Evolutionary conservation across 805 yeast species (phyloP).

Genomic region (Lachancea mirantina): DNA sequence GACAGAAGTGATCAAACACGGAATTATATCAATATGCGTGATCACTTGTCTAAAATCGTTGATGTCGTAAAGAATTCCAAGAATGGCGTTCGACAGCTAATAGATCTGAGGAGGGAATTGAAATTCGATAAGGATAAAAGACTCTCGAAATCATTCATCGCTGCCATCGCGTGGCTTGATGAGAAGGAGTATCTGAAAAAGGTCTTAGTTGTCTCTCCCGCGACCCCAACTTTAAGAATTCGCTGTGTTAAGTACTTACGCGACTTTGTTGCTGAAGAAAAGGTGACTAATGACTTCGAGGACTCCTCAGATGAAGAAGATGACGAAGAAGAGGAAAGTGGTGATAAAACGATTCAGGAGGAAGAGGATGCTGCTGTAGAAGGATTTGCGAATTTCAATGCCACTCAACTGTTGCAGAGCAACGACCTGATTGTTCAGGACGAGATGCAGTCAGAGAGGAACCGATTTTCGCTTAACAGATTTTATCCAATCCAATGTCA

Average conservation of each 20-base stretch:
- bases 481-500: constrained; percentile 63
- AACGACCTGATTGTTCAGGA: constrained; percentile 23
- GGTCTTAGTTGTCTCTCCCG: constrained; percentile 43
- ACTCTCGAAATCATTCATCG: constrained; percentile 41
- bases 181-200: constrained; percentile 41
- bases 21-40: constrained; percentile 23
- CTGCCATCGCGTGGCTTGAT: constrained; percentile 41
- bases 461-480: constrained; percentile 35
- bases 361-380: constrained; percentile 30
- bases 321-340: constrained; percentile 26
- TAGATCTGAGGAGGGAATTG: constrained; percentile 55
- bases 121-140: constrained; percentile 39
- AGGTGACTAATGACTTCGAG: constrained; percentile 18
- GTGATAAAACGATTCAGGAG: constrained; percentile 23
- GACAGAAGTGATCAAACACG: constrained; percentile 18
- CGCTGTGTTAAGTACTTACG: constrained; percentile 38
- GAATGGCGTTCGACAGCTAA: constrained; percentile 49
- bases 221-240: constrained; percentile 41
- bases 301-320: constrained; percentile 22
- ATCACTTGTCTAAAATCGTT: constrained; percentile 34
- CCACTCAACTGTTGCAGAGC: constrained; percentile 23
- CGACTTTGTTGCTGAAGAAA: constrained; percentile 33
- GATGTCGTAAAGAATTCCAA: constrained; percentile 50
- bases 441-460: constrained; percentile 5
- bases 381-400: constrained; percentile 25